Evolutionary conservation across 306 rosid species (phyloP).

Genomic region (Cicer arietinum): DNA sequence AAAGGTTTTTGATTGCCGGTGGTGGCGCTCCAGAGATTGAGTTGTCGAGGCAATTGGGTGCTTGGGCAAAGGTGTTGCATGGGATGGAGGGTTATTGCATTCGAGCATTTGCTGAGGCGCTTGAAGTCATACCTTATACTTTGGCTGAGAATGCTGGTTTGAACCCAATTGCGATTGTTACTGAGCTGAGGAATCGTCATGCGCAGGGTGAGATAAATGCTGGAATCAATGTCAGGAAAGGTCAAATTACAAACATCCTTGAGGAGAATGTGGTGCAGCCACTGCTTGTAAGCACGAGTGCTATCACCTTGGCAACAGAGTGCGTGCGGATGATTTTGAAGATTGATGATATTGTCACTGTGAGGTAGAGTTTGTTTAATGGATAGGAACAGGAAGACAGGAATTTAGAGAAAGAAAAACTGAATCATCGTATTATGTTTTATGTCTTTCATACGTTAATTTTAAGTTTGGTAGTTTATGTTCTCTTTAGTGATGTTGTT

Average conservation of each 20-base stretch:
- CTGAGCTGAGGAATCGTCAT: conserved; percentile 97
- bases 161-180: conserved; percentile 88
- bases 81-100: conserved; percentile 99
- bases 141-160: conserved; percentile 95
- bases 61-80: conserved; percentile 98
- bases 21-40: conserved; percentile 99
- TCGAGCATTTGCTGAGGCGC: conserved; percentile 90
- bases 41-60: conserved; percentile 94
- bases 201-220: conserved; percentile 93
- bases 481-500: conserved; percentile 34
- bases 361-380: conserved; percentile 61
- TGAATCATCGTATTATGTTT: conserved; percentile 39
- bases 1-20: conserved; percentile 92
- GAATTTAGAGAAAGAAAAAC: conserved; percentile 31
- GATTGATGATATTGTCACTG: conserved; percentile 97
- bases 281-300: conserved; percentile 92
- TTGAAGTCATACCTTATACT: conserved; percentile 96
- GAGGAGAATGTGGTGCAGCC: conserved; percentile 99
- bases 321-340: conserved; percentile 99
- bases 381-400: conserved; percentile 21
- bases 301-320: conserved; percentile 91
- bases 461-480: conserved; percentile 45
- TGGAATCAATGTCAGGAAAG: conserved; percentile 99
- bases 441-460: conserved; percentile 40
- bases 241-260: conserved; percentile 95